Percentiles rank a stretch among this genome's conserved stretches.
Evolutionary conservation across 306 rosid species (phyloP).

Genomic region (Quercus variabilis): DNA sequence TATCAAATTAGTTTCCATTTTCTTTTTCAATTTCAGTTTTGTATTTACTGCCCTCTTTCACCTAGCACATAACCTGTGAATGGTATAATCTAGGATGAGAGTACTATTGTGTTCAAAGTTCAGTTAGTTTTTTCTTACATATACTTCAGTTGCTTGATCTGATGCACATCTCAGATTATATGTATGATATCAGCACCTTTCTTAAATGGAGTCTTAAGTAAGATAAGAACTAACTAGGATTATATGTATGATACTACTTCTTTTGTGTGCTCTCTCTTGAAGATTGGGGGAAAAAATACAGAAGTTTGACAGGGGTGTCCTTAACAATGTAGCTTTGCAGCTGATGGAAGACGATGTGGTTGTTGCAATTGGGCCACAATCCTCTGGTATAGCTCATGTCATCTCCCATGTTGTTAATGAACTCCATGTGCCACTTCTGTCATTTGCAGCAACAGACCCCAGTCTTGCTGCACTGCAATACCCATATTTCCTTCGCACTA

Average conservation of each 20-base stretch:
- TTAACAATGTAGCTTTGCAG: constrained; percentile 73
- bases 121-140: not conserved
- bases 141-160: not conserved
- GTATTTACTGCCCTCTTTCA: not conserved
- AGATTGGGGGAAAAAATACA: not conserved
- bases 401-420: constrained; percentile 85
- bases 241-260: not conserved
- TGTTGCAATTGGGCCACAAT: constrained; percentile 85
- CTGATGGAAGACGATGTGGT: constrained; percentile 72
- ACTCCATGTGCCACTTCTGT: constrained; percentile 85
- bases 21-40: not conserved
- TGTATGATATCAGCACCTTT: not conserved
- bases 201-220: not conserved
- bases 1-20: not conserved
- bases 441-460: constrained; percentile 91
- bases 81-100: not conserved
- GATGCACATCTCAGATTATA: too few species aligned
- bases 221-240: not conserved
- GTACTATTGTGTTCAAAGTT: not conserved
- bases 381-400: constrained; percentile 88
- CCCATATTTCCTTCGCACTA: constrained; percentile 74
- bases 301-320: constrained; percentile 21
- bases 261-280: constrained; percentile 5
- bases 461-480: constrained; percentile 73
- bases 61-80: not conserved